Percentiles rank a stretch among this genome's conserved stretches.
These are phyloP conservation scores for Epichloe aotearoae DNA, from an alignment of 2,329 filamentous ascomycete species.

Conservation along the genomic window DNA sequence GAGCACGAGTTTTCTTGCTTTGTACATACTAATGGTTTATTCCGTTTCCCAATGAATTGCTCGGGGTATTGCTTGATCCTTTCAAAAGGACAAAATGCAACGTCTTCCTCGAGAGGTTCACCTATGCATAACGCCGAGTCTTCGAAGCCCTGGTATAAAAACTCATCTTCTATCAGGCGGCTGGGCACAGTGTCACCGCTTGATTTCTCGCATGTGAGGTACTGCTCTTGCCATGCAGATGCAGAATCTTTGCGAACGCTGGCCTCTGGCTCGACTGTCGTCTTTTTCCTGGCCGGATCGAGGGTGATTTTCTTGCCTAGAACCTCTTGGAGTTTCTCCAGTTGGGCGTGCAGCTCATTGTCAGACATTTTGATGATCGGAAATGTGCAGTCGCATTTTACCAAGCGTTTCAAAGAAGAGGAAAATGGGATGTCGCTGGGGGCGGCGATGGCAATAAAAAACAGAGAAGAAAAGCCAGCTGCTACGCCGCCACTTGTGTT, in stretches of 20 bases:
- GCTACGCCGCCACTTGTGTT: background rate
- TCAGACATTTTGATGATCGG: slow-evolving; percentile 1
- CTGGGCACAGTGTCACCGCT: background rate
- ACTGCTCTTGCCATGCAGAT: slow-evolving; percentile 1
- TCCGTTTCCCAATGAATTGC: slow-evolving; percentile 42
- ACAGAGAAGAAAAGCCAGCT: background rate
- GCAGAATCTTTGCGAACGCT: background rate
- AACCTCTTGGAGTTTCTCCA: slow-evolving; percentile 8
- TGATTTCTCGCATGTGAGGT: background rate
- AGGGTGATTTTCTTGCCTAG: slow-evolving; percentile 7
- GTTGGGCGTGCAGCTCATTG: slow-evolving; percentile 2
- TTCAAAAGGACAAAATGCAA: slow-evolving; percentile 36
- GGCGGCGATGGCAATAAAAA: background rate
- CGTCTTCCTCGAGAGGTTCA: slow-evolving; percentile 12
- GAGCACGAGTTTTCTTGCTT: background rate
- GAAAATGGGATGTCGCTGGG: background rate
- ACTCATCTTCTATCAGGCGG: background rate
- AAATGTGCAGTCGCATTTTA: background rate
- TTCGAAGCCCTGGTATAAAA: slow-evolving; percentile 9
- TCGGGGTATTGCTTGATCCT: slow-evolving; percentile 45
- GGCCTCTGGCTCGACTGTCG: background rate
- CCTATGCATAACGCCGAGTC: slow-evolving; percentile 13
- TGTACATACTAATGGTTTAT: slow-evolving; percentile 29
- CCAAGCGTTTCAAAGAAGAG: background rate
- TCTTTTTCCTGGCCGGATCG: background rate